These are phyloP conservation scores for Aspergillus ruber DNA, from an alignment of 2,329 filamentous ascomycete genomes.

Conservation along the genomic window DNA sequence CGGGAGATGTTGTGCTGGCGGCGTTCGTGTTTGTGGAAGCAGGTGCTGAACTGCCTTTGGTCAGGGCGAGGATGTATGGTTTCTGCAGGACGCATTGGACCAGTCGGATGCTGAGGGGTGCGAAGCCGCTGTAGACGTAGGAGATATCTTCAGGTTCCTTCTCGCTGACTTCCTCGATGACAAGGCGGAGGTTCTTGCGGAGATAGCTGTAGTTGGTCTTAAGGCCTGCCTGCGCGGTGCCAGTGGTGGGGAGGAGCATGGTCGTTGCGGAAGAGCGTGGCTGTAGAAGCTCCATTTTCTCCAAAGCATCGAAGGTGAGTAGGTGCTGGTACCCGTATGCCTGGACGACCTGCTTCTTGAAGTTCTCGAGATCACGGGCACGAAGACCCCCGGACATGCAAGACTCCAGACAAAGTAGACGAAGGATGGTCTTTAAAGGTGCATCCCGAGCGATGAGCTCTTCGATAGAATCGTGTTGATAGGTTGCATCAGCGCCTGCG, in stretches of 20 bases:
- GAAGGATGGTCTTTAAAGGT: constrained; percentile 71
- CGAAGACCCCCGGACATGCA: constrained; percentile 84
- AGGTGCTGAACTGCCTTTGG: constrained; percentile 54
- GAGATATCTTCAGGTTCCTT: constrained; percentile 88
- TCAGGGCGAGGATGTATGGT: constrained; percentile 66
- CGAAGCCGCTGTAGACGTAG: constrained; percentile 98
- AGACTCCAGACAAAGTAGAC: constrained; percentile 84
- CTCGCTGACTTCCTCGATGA: constrained; percentile 95
- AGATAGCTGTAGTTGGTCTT: constrained; percentile 89
- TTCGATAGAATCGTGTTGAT: constrained; percentile 84
- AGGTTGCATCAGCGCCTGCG: constrained; percentile 79
- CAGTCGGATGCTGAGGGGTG: constrained; percentile 81
- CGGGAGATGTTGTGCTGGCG: constrained; percentile 59
- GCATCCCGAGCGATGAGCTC: constrained; percentile 88
- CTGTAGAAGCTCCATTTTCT: constrained; percentile 81
- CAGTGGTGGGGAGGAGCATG: constrained; percentile 74
- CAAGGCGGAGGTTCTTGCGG: constrained; percentile 77
- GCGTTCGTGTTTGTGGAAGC: constrained; percentile 36
- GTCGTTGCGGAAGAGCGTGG: constrained; percentile 69
- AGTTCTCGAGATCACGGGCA: constrained; percentile 79
- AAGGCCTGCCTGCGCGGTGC: constrained; percentile 55
- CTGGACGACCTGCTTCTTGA: constrained; percentile 80
- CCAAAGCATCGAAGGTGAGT: constrained; percentile 77
- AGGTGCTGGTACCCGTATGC: constrained; percentile 95
- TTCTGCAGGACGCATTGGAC: constrained; percentile 94